phyloP scores from a whole-genome alignment of 768 basidiomycete species.

The Inosperma sp. region DNA sequence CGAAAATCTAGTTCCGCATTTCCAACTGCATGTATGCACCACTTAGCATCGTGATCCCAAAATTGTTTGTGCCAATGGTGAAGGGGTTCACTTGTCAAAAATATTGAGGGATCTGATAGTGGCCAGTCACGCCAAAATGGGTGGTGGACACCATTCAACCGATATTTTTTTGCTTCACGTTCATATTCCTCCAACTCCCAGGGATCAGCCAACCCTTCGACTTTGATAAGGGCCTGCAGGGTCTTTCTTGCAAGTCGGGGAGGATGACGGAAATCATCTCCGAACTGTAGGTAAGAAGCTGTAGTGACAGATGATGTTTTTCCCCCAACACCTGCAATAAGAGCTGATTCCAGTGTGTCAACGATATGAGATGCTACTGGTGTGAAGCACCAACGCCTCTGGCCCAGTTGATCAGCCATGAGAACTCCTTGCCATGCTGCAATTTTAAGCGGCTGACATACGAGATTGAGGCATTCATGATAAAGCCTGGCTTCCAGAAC shows the following conservation, averaged over 20 bases:
- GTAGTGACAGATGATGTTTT: conserved; percentile 29
- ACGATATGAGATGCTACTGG: conserved; percentile 27
- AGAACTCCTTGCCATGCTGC: conserved; percentile 23
- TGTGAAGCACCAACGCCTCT: conserved; percentile 18
- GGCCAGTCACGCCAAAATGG: conserved; percentile 37
- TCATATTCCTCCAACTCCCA: conserved; percentile 24
- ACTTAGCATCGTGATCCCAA: conserved; percentile 36
- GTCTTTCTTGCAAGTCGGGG: conserved; percentile 20
- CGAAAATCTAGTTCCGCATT: conserved; percentile 31
- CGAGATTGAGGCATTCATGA: conserved; percentile 26
- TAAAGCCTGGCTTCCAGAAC: conserved; percentile 22
- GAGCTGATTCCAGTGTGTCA: conserved; percentile 28
- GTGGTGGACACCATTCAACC: conserved; percentile 28
- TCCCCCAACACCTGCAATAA: conserved; percentile 23
- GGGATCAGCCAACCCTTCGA: conserved; percentile 9
- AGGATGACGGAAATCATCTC: conserved; percentile 25
- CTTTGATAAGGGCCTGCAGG: conserved; percentile 10
- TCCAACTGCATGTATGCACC: conserved; percentile 32
- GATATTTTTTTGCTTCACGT: conserved; percentile 14
- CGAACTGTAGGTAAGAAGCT: conserved; percentile 25
- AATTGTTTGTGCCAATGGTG: conserved; percentile 35
- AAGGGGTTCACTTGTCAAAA: conserved; percentile 33
- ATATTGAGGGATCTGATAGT: conserved; percentile 27
- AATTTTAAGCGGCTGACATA: conserved; percentile 25
- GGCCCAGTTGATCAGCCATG: conserved; percentile 26